A percentile compares a stretch with the other conserved stretches of the same genome.
These are phyloP conservation scores for Blastocladiella emersonii DNA, from an alignment of 371 early-diverging fungal genomes.

Conservation along the genomic window DNA sequence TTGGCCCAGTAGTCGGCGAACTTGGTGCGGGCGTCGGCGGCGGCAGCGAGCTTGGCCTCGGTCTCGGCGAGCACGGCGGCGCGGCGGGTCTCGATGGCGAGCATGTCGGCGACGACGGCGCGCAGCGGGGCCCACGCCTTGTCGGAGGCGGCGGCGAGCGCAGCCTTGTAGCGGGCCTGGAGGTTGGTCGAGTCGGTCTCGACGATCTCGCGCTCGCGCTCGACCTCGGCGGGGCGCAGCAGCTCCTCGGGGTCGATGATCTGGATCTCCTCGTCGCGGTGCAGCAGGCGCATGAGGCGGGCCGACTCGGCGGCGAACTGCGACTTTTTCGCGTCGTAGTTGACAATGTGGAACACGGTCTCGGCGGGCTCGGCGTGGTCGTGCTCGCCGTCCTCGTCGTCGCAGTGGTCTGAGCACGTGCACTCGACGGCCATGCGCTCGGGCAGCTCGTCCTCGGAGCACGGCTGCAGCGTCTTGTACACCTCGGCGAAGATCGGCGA, in stretches of 20 bases:
- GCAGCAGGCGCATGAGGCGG: not conserved
- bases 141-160: not conserved
- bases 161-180: not conserved
- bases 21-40: not conserved
- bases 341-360: not conserved
- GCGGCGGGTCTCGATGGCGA: not conserved
- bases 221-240: not conserved
- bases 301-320: not conserved
- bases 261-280: not conserved
- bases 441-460: too few relatives aligned
- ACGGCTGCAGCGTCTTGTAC: too few relatives aligned
- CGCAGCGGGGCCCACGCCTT: not conserved
- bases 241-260: constrained; percentile 1
- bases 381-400: not conserved
- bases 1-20: not conserved
- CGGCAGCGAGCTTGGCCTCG: not conserved
- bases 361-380: not conserved
- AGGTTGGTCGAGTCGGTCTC: not conserved
- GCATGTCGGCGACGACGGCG: not conserved
- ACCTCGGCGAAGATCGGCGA: too few relatives aligned
- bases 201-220: not conserved
- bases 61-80: not conserved
- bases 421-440: not conserved
- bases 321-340: not conserved
- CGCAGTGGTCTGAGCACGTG: not conserved